Evolutionary conservation across 1,284 basidiomycete genomes (phyloP), one percentile per base, ranked within the genome.

Genomic region (Pseudozyma sp.): DNA sequence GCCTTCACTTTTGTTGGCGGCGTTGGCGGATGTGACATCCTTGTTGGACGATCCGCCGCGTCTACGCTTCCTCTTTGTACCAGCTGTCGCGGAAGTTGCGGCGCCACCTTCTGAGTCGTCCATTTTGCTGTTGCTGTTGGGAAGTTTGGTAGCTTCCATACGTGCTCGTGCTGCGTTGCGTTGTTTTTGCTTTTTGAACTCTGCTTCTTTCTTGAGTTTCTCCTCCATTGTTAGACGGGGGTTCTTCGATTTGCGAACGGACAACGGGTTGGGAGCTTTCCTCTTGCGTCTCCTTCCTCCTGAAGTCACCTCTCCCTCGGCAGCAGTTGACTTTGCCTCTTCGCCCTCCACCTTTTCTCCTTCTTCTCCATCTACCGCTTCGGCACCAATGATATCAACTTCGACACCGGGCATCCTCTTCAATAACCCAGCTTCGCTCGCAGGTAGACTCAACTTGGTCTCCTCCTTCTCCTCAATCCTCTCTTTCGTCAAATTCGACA

Each of bases 251-350:
- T 94, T 97, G 87, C 93, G 95, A 42, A 95, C 87, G 67, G 93
- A 95, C 5, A 99, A 88, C 14, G 96, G 94, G 86, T 99, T 99
- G 0, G 95, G 94, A 0, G 89, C 93, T 83, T 94, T 95, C 0
- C 59, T 48, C 38, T 65, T 64, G 1, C 68, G 38, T 34, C 58
- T 64, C 31, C 57, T 58, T n/a, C 21, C 57, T 5, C 36, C 49
- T 11, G 53, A 59, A 12, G 50, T 16, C 3, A 34, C 5, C 16
- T 18, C 52, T 31, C 25, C 25, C 6, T 31, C 25, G 6, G 25
- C 25, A 6, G 25, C 6, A 31, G 25, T 31, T 3, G 25, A 3
- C n/a, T 42, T 35, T 7, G 39, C 56, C n/a, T 14, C 19, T 40
- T 7, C 25, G 5, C 21, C 48, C n/a, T 39, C 58, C 7, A 1